Base-by-base conservation (phyloP, 805 yeast genomes). In the Yarrowia deformans region DNA sequence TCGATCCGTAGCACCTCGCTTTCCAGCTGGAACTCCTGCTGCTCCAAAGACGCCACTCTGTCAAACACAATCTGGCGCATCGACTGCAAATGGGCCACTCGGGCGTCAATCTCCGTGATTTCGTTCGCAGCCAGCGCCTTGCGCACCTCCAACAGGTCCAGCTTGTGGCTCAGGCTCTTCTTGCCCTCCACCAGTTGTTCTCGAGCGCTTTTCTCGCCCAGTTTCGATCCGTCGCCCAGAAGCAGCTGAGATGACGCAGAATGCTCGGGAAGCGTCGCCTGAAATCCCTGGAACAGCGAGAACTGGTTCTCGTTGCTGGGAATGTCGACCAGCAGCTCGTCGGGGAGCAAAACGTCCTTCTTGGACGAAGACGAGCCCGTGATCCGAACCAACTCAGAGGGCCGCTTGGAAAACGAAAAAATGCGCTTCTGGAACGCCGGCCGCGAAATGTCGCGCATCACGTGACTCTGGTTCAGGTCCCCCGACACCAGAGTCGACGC, bases 231-330 rank as follows among this genome's bases (percentile, higher is more conserved):
- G 73, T 34, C 71, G 61, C 8, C 72, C 70, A 32, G 68, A 72
- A 4, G 68, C 43, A 29, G 64, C 56, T 60, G 45, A 55, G 68
- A 49, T 10, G 29, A 45, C 58, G 54, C 69, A 66, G 49, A 35
- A 39, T 23, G 64, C 67, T 13, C 56, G 16, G 39, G 55, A 34
- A 69, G 67, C 0, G 85, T 80, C 4, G 91, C 90, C 73, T 82
- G 82, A 74, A 90, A 88, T 1, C 93, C 93, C 76, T 89, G 93
- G 73, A 84, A 88, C 29, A 90, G 77, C 2, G 92, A 85, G 71
- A 85, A 85, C 35, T 72, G 66, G 37, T 75, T 71, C 9, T 58
- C 52, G 34, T 70, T 72, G 16, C 75, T 76, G 1, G 91, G 90
- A 18, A 88, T 77, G 64, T 87, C 86, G 8, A 78, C 75, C 42